These are phyloP conservation scores for Macrotyloma uniflorum DNA, from an alignment of 306 rosid genomes.

Conservation along the genomic window DNA sequence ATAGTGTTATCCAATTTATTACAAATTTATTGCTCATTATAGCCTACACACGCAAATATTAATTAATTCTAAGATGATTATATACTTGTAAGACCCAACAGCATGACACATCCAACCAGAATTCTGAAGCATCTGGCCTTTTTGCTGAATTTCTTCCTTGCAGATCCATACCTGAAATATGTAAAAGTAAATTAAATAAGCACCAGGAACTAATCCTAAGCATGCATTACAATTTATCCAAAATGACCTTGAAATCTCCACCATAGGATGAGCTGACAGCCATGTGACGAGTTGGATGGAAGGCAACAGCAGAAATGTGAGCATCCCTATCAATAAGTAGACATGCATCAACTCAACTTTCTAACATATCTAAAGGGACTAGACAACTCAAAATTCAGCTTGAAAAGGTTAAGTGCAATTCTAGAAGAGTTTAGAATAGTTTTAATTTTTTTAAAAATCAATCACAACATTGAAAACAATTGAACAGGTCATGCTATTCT, in stretches of 20 bases:
- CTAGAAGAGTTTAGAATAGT: background rate
- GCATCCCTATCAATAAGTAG: conserved; percentile 67
- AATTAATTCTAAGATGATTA: conserved; percentile 30
- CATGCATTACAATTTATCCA: background rate
- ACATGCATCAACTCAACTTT: conserved; percentile 17
- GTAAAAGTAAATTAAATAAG: conserved; percentile 25
- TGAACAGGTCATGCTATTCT: conserved; percentile 1
- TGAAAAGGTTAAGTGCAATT: conserved; percentile 26
- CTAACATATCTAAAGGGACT: conserved; percentile 17
- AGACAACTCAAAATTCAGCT: conserved; percentile 22
- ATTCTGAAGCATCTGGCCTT: conserved; percentile 47
- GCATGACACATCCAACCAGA: conserved; percentile 96
- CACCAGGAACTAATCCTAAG: conserved; percentile 7
- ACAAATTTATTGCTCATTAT: background rate
- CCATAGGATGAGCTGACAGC: conserved; percentile 88
- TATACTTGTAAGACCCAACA: conserved; percentile 94
- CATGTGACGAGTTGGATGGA: conserved; percentile 74
- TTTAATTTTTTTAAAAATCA: background rate
- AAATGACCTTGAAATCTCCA: conserved; percentile 91
- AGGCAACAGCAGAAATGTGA: conserved; percentile 72
- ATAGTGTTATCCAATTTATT: background rate
- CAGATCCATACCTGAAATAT: conserved; percentile 82
- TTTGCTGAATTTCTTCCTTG: conserved; percentile 58
- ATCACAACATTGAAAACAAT: background rate
- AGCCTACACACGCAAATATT: conserved; percentile 16